Evolutionary conservation across 192 early-diverging fungal genomes (phyloP), one percentile per base, ranked within the genome.

Genomic region (Spizellomyces punctatus): DNA sequence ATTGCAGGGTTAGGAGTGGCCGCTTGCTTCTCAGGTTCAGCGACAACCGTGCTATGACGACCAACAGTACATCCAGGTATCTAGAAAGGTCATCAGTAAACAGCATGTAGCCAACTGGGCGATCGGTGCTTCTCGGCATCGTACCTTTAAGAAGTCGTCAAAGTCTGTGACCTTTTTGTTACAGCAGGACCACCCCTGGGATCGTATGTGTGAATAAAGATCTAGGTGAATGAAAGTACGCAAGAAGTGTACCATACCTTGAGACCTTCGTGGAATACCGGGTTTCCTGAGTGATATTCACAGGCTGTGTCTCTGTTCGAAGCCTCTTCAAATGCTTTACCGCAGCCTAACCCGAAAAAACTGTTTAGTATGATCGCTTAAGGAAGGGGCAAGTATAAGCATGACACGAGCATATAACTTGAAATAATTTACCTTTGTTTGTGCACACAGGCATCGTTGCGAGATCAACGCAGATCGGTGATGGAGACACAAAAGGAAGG

Each of bases 181-280:
- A 82, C 97, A 99, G 82, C 97, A 99, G 54, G 89, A 89, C 95
- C 95, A 99, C 52, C 95, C 93, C 82, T 95, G 44, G 10, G 47
- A 36, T 36, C 27, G 27, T 3, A 36, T 36, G 27, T 36, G 27
- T 36, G 17, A 8, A 49, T 12, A 49, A 6, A 16, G 55, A 10
- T 21, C 16, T 62, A 16, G 9, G 41, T 17, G 58, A 14, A 44
- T 45, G 5, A 10, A 2, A 36, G 5, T 70, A 0, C 36, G 19
- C 56, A 44, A n/a, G 54, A 7, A 61, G 59, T 0, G 10, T 16
- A 61, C 14, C 10, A 42, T 47, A 54, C 63, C 61, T 83, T 81
- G 54, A 82, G 64, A 71, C 95, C 97, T 76, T 99, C 97, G 80
- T 98, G 97, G 81, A 99, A 99, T 57, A 95, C 88, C 16, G 97